These are phyloP conservation scores for Nematodospora anomalae DNA, from an alignment of 1,139 yeast species.

Conservation along the genomic window DNA sequence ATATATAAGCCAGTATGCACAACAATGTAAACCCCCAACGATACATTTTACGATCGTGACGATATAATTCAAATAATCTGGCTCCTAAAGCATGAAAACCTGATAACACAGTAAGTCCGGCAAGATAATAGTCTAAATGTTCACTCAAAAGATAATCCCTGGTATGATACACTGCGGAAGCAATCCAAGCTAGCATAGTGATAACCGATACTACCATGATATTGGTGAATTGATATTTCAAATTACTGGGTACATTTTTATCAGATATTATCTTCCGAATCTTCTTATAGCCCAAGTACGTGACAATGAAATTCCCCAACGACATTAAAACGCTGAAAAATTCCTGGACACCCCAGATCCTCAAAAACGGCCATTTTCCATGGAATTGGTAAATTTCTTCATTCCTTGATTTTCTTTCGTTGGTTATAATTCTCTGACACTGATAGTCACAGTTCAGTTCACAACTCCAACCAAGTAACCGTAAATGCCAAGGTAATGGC, in stretches of 20 bases:
- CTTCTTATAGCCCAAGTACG: constrained; percentile 55
- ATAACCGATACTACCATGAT: constrained; percentile 46
- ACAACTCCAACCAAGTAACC: constrained; percentile 74
- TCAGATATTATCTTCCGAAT: constrained; percentile 23
- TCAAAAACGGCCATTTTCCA: constrained; percentile 93
- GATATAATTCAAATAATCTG: constrained; percentile 58
- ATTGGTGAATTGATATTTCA: constrained; percentile 33
- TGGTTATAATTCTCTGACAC: constrained; percentile 78
- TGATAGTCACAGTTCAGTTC: constrained; percentile 83
- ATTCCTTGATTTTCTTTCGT: constrained; percentile 39
- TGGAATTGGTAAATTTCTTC: constrained; percentile 78
- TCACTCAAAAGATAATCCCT: constrained; percentile 82
- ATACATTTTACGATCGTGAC: constrained; percentile 26
- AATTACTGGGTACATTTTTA: constrained; percentile 13
- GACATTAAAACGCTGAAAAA: constrained; percentile 80
- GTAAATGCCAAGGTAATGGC: constrained; percentile 46
- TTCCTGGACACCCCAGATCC: constrained; percentile 81
- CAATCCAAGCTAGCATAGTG: constrained; percentile 87
- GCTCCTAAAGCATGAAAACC: constrained; percentile 71
- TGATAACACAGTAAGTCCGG: constrained; percentile 80
- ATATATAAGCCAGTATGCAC: constrained; percentile 52
- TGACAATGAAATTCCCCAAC: constrained; percentile 75
- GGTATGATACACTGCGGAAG: constrained; percentile 83
- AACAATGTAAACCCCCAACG: constrained; percentile 35
- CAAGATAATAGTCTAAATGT: constrained; percentile 85